Base-by-base conservation (phyloP, 805 yeast species). In the Nakazawaea pomicola region DNA sequence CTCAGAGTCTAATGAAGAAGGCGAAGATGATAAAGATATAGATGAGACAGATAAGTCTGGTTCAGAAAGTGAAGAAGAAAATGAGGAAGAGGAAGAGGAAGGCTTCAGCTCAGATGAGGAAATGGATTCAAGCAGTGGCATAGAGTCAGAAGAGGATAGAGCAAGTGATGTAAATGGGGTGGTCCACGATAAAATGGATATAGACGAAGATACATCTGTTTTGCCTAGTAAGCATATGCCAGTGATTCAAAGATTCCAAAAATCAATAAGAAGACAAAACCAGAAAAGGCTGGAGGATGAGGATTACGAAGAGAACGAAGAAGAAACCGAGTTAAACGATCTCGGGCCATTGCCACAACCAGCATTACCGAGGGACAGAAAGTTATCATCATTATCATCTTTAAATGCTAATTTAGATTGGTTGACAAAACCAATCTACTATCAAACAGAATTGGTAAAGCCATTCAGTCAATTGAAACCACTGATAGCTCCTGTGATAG, bases 261-360 rank as follows among this genome's bases (percentile, higher is more conserved):
- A 68, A 46, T 59, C 74, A 1, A 56, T 72, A 11, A 52, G 58
- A 50, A 47, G 45, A n/a, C 18, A 49, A 14, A 33, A 34, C 19
- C 43, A 44, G 5, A 56, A 46, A 9, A 35, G 39, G 8, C 49
- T 48, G 0, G 45, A 44, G 4, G 49, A 36, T 8, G 52, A 45
- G 11, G 55, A 49, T 3, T 56, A 51, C 7, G 55, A 43, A 1
- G 36, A 28, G n/a, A 49, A 41, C 47, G 56, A 50, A 4, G 60
- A 56, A n/a, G 54, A 47, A n/a, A n/a, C n/a, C 3, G 66, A 60
- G 20, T 44, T 48, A 16, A 70, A 63, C 52, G 70, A 63, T 33
- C 58, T 91, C 30, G 80, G 73, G 5, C 95, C 96, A 15, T 63
- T 91, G 31, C 97, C 98, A 1, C 96, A 88, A 58, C 95, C 95